Conservation (phyloP, 768 basidiomycete genomes). For the Boletus reticulatus region DNA sequence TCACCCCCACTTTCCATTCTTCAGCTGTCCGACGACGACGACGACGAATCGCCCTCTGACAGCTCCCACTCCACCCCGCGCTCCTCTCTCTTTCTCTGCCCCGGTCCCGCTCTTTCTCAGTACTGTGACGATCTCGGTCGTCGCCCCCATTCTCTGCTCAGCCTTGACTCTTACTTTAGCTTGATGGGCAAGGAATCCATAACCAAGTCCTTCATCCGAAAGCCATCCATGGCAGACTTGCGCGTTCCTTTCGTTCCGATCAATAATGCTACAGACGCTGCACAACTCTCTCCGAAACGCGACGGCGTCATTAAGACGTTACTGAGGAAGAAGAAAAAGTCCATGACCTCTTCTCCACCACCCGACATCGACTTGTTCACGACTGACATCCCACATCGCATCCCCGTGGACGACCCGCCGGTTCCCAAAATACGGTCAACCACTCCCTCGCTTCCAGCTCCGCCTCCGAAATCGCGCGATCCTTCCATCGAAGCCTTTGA, state of each 20-base stretch:
- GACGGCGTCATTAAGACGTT: conserved; percentile 18
- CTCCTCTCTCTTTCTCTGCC: conserved; percentile 14
- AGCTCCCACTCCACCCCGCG: conserved; percentile 19
- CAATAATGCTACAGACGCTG: neutral
- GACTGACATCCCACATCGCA: neutral
- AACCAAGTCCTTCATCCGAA: conserved; percentile 9
- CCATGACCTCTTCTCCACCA: conserved; percentile 1
- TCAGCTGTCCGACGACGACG: conserved; percentile 14
- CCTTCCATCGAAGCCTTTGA: conserved; percentile 23
- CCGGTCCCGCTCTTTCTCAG: conserved; percentile 1
- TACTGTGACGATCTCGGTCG: neutral
- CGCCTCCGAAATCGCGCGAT: conserved; percentile 3
- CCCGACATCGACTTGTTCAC: conserved; percentile 9
- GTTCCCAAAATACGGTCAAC: neutral
- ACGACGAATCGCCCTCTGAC: conserved; percentile 8
- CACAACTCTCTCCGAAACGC: conserved; percentile 18
- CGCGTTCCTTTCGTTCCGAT: conserved; percentile 9
- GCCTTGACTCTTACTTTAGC: conserved; percentile 32
- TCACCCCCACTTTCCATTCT: conserved; percentile 15
- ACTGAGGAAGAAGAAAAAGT: conserved; percentile 25
- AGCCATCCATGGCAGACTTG: conserved; percentile 10
- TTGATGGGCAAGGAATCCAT: conserved; percentile 23
- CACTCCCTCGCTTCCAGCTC: neutral
- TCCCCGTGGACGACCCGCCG: neutral
- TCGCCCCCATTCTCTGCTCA: conserved; percentile 21